Conservation (phyloP, 306 rosid genomes). For the Sicyos baderoa region DNA sequence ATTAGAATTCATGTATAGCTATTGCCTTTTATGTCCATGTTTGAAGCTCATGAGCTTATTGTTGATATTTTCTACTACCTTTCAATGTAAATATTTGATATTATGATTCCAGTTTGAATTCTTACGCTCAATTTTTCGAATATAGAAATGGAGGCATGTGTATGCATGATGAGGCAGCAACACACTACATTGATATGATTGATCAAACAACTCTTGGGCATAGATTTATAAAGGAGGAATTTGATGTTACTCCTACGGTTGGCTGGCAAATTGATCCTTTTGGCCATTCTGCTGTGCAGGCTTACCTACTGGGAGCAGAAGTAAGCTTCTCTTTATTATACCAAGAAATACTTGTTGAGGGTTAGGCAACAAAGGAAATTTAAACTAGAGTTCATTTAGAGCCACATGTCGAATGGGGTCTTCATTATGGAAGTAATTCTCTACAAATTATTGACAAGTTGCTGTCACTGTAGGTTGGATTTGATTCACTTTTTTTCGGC, state of each 20-base stretch:
- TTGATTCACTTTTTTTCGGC: conserved; percentile 41
- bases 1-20: conserved; percentile 68
- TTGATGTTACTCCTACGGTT: conserved; percentile 38
- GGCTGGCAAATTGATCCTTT: conserved; percentile 63
- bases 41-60: neutral
- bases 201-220: conserved; percentile 43
- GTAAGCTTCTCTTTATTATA: conserved; percentile 23
- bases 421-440: neutral
- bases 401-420: neutral
- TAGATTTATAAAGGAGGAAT: conserved; percentile 31
- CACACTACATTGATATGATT: conserved; percentile 78
- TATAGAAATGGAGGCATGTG: conserved; percentile 93
- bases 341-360: neutral
- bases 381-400: neutral
- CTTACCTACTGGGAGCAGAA: conserved; percentile 50
- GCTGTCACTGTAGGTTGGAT: conserved; percentile 36
- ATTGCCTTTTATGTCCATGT: neutral
- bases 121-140: neutral
- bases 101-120: neutral
- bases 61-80: neutral
- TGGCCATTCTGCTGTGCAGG: conserved; percentile 58
- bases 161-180: conserved; percentile 90
- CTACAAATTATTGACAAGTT: conserved; percentile 7
- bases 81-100: neutral
- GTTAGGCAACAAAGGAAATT: neutral